phyloP scores from a whole-genome alignment of 768 basidiomycete genomes.

The Kwoniella sp. region DNA sequence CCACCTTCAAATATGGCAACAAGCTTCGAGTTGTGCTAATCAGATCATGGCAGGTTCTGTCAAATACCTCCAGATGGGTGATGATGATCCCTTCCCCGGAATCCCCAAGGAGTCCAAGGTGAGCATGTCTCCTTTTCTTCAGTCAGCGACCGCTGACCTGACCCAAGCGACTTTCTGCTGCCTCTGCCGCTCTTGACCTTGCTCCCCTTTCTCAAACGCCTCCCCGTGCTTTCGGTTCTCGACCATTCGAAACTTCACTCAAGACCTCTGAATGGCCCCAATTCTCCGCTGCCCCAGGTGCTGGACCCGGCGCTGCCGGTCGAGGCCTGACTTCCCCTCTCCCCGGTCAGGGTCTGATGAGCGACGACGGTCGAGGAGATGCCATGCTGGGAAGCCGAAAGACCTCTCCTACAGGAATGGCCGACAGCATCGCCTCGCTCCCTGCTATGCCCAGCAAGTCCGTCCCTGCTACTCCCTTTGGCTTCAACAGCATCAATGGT shows the following conservation, averaged over 20 bases:
- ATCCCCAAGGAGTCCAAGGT: constrained; percentile 39
- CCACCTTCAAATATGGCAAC: background rate
- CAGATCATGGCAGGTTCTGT: constrained; percentile 37
- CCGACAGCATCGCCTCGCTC: constrained; percentile 53
- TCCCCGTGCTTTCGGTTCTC: constrained; percentile 62
- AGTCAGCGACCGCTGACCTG: constrained; percentile 5
- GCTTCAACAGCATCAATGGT: constrained; percentile 32
- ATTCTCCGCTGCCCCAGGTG: constrained; percentile 60
- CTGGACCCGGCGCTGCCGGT: constrained; percentile 9
- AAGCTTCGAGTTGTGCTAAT: background rate
- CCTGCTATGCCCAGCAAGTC: constrained; percentile 55
- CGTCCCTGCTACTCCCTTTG: constrained; percentile 56
- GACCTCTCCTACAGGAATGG: constrained; percentile 45
- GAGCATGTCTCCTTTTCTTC: background rate
- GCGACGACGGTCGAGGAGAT: constrained; percentile 22
- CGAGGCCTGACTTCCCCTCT: constrained; percentile 40
- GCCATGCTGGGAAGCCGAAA: constrained; percentile 31
- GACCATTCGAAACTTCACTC: constrained; percentile 60
- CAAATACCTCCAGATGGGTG: constrained; percentile 67
- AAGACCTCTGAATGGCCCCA: constrained; percentile 89
- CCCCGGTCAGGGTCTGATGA: constrained; percentile 26
- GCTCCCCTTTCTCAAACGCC: constrained; percentile 85
- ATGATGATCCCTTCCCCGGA: constrained; percentile 79
- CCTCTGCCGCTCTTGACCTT: constrained; percentile 89
- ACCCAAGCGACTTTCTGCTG: constrained; percentile 68